phyloP scores from a whole-genome alignment of 768 basidiomycete species.

The Coprinopsis cinerea region DNA sequence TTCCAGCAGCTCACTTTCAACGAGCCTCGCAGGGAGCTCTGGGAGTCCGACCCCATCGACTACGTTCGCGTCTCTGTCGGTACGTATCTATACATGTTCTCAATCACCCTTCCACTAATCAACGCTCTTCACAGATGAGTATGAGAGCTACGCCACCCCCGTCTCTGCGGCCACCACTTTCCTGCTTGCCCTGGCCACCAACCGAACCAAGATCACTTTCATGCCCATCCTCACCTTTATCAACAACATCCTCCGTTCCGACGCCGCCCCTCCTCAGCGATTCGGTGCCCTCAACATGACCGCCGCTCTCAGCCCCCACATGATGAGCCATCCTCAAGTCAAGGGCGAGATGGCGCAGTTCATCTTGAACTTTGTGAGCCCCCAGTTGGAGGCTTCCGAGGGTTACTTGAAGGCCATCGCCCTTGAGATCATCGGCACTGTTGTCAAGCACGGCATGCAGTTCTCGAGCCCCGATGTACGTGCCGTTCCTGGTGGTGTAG shows the following conservation, averaged over 20 bases:
- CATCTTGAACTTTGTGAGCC: conserved; percentile 65
- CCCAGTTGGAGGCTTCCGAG: conserved; percentile 59
- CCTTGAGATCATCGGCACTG: conserved; percentile 72
- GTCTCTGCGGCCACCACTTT: conserved; percentile 77
- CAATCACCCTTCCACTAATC: neutral
- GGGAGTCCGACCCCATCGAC: conserved; percentile 80
- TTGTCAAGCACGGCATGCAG: conserved; percentile 61
- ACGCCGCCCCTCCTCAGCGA: conserved; percentile 53
- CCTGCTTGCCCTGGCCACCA: conserved; percentile 70
- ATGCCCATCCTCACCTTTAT: conserved; percentile 75
- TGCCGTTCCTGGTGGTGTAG: conserved; percentile 8
- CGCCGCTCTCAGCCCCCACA: conserved; percentile 66
- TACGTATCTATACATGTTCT: conserved; percentile 23
- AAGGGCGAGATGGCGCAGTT: conserved; percentile 74
- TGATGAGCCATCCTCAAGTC: conserved; percentile 82
- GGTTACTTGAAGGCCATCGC: conserved; percentile 78
- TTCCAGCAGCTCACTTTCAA: conserved; percentile 87
- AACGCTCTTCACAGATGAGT: conserved; percentile 54
- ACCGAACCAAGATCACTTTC: conserved; percentile 78
- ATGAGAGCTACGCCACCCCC: conserved; percentile 71
- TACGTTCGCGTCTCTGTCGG: conserved; percentile 74
- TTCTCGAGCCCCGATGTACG: conserved; percentile 62
- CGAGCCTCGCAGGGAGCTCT: conserved; percentile 55
- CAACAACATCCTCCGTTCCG: conserved; percentile 60
- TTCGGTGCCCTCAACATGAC: conserved; percentile 87